A percentile compares a stretch with the other conserved stretches of the same genome.
These are phyloP conservation scores for Globisporangium spinosum DNA, from an alignment of 352 stramenopile species.

Conservation along the genomic window DNA sequence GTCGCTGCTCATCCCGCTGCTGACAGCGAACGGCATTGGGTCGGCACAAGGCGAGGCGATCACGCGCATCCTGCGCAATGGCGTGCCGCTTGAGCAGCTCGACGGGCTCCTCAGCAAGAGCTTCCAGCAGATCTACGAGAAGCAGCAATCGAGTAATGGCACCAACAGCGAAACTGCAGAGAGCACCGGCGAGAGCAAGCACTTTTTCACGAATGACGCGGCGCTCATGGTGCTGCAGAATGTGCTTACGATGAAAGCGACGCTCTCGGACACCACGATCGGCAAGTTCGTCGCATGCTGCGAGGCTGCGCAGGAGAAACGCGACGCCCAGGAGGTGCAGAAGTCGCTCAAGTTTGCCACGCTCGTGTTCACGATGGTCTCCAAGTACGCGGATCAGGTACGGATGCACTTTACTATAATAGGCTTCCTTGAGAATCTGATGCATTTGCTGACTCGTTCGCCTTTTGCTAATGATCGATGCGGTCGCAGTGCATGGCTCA, in stretches of 20 bases:
- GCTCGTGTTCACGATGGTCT: constrained; percentile 60
- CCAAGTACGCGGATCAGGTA: constrained; percentile 51
- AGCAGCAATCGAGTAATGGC: constrained; percentile 10
- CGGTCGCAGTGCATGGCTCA: constrained; percentile 29
- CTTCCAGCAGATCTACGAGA: constrained; percentile 9
- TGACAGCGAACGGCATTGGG: constrained; percentile 33
- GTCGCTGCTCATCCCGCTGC: constrained; percentile 50
- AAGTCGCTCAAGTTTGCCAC: constrained; percentile 61
- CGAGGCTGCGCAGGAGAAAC: constrained; percentile 37
- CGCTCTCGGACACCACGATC: constrained; percentile 38
- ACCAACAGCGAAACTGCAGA: background rate
- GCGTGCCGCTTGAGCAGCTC: constrained; percentile 42
- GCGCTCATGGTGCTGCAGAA: constrained; percentile 74
- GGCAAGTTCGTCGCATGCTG: constrained; percentile 44
- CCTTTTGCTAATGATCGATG: background rate
- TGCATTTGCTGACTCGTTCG: background rate
- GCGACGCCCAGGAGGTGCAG: constrained; percentile 25
- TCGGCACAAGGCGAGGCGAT: constrained; percentile 63
- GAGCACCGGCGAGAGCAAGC: background rate
- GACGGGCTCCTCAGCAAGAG: constrained; percentile 43
- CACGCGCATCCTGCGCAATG: constrained; percentile 56
- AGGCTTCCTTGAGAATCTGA: no score
- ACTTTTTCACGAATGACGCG: constrained; percentile 60
- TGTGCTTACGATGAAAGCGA: constrained; percentile 55
- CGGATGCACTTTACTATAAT: background rate